Conservation (phyloP, 140 eudicot species). For the Ambrosia hybrid region DNA sequence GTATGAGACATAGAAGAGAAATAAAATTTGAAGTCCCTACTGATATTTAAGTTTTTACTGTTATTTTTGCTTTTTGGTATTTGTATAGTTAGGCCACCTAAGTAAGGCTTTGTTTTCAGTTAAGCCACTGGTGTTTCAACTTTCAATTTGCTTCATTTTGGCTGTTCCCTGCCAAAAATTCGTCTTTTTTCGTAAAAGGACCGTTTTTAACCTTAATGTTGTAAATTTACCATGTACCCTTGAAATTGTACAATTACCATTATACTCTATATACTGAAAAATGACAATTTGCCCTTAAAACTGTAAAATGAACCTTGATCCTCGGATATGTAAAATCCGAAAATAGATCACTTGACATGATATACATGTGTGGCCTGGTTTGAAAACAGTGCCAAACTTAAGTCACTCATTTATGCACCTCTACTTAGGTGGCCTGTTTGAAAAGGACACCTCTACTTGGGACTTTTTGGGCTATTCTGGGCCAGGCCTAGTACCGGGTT, state of each 20-base stretch:
- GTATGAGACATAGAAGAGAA: constrained; percentile 15
- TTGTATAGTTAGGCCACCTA: not conserved
- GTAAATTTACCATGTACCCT: constrained; percentile 2
- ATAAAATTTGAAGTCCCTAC: constrained; percentile 5
- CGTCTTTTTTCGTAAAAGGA: no score
- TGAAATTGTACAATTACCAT: not conserved
- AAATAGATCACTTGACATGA: not conserved
- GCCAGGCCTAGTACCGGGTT: no score
- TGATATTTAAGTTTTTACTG: constrained; percentile 2
- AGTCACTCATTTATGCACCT: not conserved
- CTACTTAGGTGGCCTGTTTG: not conserved
- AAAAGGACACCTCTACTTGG: no score
- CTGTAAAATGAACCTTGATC: not conserved
- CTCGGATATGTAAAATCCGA: no score
- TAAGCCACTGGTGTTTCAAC: not conserved
- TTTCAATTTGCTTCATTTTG: not conserved
- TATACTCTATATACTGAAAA: no score
- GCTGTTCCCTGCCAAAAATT: not conserved
- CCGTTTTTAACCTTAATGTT: not conserved
- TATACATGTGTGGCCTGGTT: no score
- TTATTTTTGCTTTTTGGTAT: not conserved
- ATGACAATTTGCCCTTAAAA: not conserved
- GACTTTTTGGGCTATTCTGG: no score
- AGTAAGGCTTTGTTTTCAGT: not conserved
- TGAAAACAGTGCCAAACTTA: no score